Percentiles rank a stretch among this genome's conserved stretches.
Conservation (phyloP, 192 early-diverging fungal species). For the Haplosporangium gracile region DNA sequence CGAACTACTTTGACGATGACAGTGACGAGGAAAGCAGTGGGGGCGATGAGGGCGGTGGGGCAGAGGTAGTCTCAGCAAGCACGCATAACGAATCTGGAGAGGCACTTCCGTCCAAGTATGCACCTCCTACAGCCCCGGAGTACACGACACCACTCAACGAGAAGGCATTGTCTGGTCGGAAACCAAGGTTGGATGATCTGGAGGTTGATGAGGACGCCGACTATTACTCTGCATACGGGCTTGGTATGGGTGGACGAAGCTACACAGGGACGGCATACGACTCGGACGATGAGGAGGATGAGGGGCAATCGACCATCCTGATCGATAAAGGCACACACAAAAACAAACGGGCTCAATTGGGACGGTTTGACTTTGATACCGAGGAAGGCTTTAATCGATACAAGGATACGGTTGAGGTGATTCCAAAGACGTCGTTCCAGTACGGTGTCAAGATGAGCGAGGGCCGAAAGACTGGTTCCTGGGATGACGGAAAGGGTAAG, state of each 20-base stretch:
- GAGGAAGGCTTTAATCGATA: constrained; percentile 83
- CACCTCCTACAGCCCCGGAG: not conserved
- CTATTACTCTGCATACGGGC: constrained; percentile 67
- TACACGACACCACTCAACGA: constrained; percentile 27
- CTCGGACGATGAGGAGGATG: constrained; percentile 61
- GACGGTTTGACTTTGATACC: constrained; percentile 83
- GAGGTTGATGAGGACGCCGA: constrained; percentile 59
- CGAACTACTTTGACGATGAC: constrained; percentile 37
- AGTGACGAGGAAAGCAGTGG: constrained; percentile 31
- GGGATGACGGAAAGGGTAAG: constrained; percentile 50
- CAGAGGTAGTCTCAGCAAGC: constrained; percentile 4
- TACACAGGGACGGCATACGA: constrained; percentile 66
- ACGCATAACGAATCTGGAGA: not conserved
- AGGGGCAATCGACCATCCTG: constrained; percentile 57
- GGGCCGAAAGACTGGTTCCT: constrained; percentile 68
- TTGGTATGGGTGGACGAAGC: constrained; percentile 57
- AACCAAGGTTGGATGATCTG: constrained; percentile 33
- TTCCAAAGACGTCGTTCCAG: constrained; percentile 83
- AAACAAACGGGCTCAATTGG: constrained; percentile 78
- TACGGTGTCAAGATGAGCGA: constrained; percentile 82
- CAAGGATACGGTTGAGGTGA: constrained; percentile 77
- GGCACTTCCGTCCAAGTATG: not conserved
- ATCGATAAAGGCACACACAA: constrained; percentile 79
- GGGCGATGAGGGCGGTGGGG: constrained; percentile 18
- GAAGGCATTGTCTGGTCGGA: constrained; percentile 28